A percentile compares a stretch with the other conserved stretches of the same genome.
phyloP scores from a whole-genome alignment of 306 rosid genomes.

The Pyrus pyrifolia region DNA sequence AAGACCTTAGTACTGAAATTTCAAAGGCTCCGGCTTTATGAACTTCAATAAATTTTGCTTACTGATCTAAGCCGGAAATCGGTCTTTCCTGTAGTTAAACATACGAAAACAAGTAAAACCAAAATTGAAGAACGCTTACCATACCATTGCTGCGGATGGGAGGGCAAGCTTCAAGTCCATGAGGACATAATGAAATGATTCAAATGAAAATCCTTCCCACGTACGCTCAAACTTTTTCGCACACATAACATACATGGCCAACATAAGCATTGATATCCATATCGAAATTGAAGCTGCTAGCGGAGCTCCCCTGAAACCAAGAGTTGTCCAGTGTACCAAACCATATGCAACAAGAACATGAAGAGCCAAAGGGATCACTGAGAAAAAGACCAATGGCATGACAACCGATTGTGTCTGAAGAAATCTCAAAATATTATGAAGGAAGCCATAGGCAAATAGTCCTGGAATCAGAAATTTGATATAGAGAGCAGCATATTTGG shows the following conservation, averaged over 20 bases:
- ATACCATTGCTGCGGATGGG: conserved; percentile 79
- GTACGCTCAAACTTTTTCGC: conserved; percentile 19
- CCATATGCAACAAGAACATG: conserved; percentile 44
- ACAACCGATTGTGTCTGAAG: conserved; percentile 68
- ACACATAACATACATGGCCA: conserved; percentile 32
- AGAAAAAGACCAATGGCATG: conserved; percentile 38
- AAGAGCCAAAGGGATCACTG: conserved; percentile 35
- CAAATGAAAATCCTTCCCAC: conserved; percentile 64
- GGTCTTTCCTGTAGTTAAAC: too few species aligned
- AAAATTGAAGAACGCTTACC: conserved; percentile 34
- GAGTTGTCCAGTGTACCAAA: conserved; percentile 38
- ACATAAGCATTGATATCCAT: conserved; percentile 43
- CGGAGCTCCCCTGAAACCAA: conserved; percentile 61
- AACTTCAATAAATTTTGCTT: too few species aligned
- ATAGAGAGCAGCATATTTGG: conserved; percentile 47
- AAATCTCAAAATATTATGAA: conserved; percentile 68
- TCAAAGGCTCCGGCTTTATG: not conserved
- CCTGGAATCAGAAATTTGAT: conserved; percentile 58
- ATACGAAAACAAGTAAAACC: not conserved
- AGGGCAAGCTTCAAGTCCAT: conserved; percentile 55
- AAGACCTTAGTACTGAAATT: not conserved
- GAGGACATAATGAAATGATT: conserved; percentile 35
- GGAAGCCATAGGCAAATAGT: conserved; percentile 43
- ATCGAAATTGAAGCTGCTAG: conserved; percentile 48
- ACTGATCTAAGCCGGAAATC: too few species aligned